Conservation (phyloP, 805 yeast genomes). For the Myxozyma geophila region DNA sequence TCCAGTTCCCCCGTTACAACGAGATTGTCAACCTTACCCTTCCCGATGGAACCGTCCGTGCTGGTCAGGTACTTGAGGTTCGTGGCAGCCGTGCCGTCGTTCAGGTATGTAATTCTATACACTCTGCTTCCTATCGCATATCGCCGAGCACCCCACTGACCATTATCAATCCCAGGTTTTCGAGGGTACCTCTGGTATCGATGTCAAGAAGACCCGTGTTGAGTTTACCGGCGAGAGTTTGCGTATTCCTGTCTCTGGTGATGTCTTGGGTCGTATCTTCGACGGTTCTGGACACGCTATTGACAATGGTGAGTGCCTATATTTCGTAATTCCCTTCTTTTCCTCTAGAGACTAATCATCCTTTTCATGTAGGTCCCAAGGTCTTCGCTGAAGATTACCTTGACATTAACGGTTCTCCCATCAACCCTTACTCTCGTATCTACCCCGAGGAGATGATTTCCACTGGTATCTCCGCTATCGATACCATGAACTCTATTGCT, state of each 20-base stretch:
- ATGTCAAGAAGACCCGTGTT: slow-evolving; percentile 95
- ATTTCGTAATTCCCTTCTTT: background rate
- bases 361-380: slow-evolving; percentile 75
- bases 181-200: slow-evolving; percentile 98
- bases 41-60: slow-evolving; percentile 93
- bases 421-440: slow-evolving; percentile 96
- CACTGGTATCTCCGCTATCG: slow-evolving; percentile 98
- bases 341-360: background rate
- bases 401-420: slow-evolving; percentile 98
- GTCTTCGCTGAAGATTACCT: slow-evolving; percentile 98
- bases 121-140: background rate
- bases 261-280: slow-evolving; percentile 94
- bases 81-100: slow-evolving; percentile 97
- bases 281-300: slow-evolving; percentile 99
- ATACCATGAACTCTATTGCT: slow-evolving; percentile 99
- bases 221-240: slow-evolving; percentile 96
- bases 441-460: slow-evolving; percentile 99
- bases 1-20: slow-evolving; percentile 77
- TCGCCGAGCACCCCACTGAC: background rate
- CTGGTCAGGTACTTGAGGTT: slow-evolving; percentile 98
- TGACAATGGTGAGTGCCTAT: slow-evolving; percentile 58
- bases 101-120: slow-evolving; percentile 51
- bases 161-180: slow-evolving; percentile 57
- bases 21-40: slow-evolving; percentile 96
- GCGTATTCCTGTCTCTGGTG: slow-evolving; percentile 94